A percentile compares a stretch with the other conserved stretches of the same genome.
Conservation (phyloP, 2,329 filamentous ascomycete species). For the Aaosphaeria pasadenensis region DNA sequence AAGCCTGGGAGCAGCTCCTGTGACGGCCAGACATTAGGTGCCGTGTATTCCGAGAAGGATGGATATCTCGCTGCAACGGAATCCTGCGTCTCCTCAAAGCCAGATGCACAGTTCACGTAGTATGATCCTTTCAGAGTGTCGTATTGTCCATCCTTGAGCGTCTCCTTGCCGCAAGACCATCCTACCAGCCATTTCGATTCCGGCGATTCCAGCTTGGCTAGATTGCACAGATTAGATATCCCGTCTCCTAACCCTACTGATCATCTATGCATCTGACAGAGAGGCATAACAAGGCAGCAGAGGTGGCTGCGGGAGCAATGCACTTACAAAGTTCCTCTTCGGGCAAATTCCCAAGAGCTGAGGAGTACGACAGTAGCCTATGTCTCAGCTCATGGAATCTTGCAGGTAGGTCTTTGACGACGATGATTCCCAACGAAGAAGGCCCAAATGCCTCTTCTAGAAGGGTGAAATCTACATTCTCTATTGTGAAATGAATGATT, state of each 20-base stretch:
- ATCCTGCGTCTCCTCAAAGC: slow-evolving; percentile 62
- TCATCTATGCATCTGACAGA: too few relatives aligned
- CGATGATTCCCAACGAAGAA: slow-evolving; percentile 82
- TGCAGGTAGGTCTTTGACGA: slow-evolving; percentile 81
- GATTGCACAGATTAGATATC: slow-evolving; percentile 5
- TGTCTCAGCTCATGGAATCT: slow-evolving; percentile 70
- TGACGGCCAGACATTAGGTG: slow-evolving; percentile 84
- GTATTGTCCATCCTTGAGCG: slow-evolving; percentile 71
- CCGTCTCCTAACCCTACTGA: too few relatives aligned
- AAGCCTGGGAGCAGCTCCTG: slow-evolving; percentile 71
- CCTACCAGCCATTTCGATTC: slow-evolving; percentile 61
- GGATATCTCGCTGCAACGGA: slow-evolving; percentile 48
- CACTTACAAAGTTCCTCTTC: slow-evolving; percentile 64
- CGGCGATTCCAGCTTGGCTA: slow-evolving; percentile 47
- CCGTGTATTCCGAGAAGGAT: slow-evolving; percentile 83
- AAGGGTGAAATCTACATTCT: slow-evolving; percentile 63
- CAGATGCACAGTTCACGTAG: slow-evolving; percentile 72
- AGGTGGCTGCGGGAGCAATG: not conserved
- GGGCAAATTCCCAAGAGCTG: slow-evolving; percentile 81
- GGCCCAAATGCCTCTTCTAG: slow-evolving; percentile 84
- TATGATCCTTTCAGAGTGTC: slow-evolving; percentile 81
- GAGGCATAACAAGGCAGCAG: not conserved
- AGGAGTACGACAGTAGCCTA: slow-evolving; percentile 78
- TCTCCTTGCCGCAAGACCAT: slow-evolving; percentile 82
- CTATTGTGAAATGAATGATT: slow-evolving; percentile 39